phyloP scores from a whole-genome alignment of 768 basidiomycete genomes.

The Macrolepiota albuminosa region DNA sequence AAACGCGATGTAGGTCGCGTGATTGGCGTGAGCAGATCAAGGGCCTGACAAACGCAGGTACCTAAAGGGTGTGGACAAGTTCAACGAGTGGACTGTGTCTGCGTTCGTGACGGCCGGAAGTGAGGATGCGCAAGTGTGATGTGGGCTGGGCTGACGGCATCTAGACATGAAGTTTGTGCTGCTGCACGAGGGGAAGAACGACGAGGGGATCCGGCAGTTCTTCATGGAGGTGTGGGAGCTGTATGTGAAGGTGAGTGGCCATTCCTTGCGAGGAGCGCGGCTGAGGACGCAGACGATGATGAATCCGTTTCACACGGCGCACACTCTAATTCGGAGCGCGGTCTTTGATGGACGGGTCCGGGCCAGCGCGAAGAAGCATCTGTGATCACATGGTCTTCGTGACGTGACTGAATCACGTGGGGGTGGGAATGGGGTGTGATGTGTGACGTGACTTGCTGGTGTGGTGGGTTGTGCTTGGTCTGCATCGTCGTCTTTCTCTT shows the following conservation, averaged over 20 bases:
- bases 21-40: constrained; percentile 8
- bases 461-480: constrained; percentile 18
- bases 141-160: constrained; percentile 15
- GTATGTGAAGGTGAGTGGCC: constrained; percentile 82
- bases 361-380: constrained; percentile 80
- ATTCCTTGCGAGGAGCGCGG: neutral
- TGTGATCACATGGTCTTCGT: constrained; percentile 28
- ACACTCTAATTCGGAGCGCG: constrained; percentile 72
- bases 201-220: constrained; percentile 92
- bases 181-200: constrained; percentile 93
- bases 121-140: constrained; percentile 37
- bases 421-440: constrained; percentile 23
- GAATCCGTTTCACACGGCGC: constrained; percentile 96
- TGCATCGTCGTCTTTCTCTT: constrained; percentile 28
- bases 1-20: constrained; percentile 60
- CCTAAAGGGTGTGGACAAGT: constrained; percentile 91
- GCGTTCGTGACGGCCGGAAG: constrained; percentile 94
- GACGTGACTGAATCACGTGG: constrained; percentile 6
- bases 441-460: constrained; percentile 24
- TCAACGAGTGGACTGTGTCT: constrained; percentile 98
- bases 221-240: constrained; percentile 96
- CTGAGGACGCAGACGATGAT: constrained; percentile 57
- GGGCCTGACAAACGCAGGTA: constrained; percentile 56
- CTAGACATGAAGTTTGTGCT: constrained; percentile 94
- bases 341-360: constrained; percentile 83